Base-by-base conservation (phyloP, 441 rosid species). In the Populus hybrid region DNA sequence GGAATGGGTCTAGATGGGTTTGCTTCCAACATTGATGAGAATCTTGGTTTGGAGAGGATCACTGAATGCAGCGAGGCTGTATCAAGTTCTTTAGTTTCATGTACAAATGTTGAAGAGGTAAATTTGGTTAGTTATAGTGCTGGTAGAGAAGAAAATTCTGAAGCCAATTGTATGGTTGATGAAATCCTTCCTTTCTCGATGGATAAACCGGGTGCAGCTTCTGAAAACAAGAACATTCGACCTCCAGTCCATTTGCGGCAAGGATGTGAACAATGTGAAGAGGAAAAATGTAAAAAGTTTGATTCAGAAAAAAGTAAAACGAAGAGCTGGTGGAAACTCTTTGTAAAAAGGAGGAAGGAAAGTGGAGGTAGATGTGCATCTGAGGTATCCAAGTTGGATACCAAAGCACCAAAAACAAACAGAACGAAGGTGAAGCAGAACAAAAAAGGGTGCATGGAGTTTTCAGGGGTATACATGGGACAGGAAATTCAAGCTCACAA, bases 401-500 rank as follows among this genome's bases (percentile, higher is more conserved):
- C 66, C 10, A 75, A 81, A 78, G 70, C 26, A 5, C 69, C 73
- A 5, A 77, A 79, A 72, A 71, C 81, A 16, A 87, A 84, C 21
- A 87, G 80, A 84, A 75, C 86, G 77, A 88, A 86, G 77, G 97
- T 89, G 78, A 85, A 87, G 81, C 86, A 77, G 79, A 90, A 84
- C 79, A 87, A 84, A 87, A 95, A 95, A 81, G 81, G 80, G 73
- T 88, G 78, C 86, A 85, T 81, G 86, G 99, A 93, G 86, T 83
- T 92, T 50, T 82, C 97, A 10, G 98, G 91, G 40, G 76, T 89
- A 67, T 91, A 78, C 65, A 72, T 57, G 50, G 85, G 81, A 68
- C 97, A 93, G 80, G 91, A 93, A 78, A 83, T 95, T 79, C 83
- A 81, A 78, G 99, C 94, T 75, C 99, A 93, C 79, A 87, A 80